Evolutionary conservation across 108 stramenopile species (phyloP), one percentile per base, ranked within the genome.

Genomic region (Schizochytrium sp.): DNA sequence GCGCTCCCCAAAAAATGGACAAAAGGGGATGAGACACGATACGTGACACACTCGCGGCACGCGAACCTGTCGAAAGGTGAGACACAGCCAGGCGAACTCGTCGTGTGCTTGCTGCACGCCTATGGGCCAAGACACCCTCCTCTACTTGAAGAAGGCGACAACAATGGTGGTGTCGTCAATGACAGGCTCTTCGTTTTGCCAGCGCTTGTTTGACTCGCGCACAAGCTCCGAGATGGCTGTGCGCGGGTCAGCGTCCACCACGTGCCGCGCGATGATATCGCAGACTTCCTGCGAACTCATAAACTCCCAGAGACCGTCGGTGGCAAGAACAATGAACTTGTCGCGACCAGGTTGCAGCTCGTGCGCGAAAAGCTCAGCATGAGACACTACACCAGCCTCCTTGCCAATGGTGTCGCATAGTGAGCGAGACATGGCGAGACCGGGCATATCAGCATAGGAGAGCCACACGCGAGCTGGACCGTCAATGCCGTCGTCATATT

Each of bases 221-320:
- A 97, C 97, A 12, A 99, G 93, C 60, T 89, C 90, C 87, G 98
- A 97, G 16, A 99, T 98, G 19, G 97, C 96, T 58, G 95, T 93
- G 23, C 95, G 93, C 19, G 98, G 98, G 72, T 96, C 96, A 43
- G 96, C 93, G 23, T 93, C 93, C 23, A 92, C 92, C 45, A 83
- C 45, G 51, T 83, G 51, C 48, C 76, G 45, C n/a, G 76, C 45
- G 19, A 97, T 96, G 55, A 97, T 95, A 44, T 97, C 97, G 57
- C 98, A 92, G 60, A 96, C 96, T 91, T 98, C 98, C 88, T 97
- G 95, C 90, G 98, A 96, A 58, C 92, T 93, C 55, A 99, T 94
- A 93, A 99, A 99, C 92, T 99, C 98, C 97, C 97, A 99, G 16
- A 99, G 96, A 43, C 98, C 98, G 89, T 99, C 98, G 8, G 97